phyloP scores from a whole-genome alignment of 805 yeast genomes.

The Suhomyces prunicola region DNA sequence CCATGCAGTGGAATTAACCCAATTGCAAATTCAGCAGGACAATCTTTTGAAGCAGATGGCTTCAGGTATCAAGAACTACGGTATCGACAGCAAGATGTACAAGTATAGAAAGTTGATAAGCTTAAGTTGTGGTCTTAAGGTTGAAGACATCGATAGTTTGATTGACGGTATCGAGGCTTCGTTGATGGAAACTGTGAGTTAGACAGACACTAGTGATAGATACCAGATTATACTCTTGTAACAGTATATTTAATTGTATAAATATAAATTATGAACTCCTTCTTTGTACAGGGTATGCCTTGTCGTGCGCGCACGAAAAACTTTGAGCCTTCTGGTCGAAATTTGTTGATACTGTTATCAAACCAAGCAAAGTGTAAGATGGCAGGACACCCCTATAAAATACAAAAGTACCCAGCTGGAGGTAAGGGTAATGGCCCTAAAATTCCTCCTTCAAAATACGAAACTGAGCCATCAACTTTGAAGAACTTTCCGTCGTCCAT shows the following conservation, averaged over 20 bases:
- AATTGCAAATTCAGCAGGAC: conserved; percentile 51
- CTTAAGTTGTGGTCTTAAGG: conserved; percentile 68
- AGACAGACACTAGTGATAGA: neutral
- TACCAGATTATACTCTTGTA: neutral
- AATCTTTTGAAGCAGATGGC: conserved; percentile 47
- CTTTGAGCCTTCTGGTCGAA: neutral
- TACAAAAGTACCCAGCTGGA: conserved; percentile 5
- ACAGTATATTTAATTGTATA: neutral
- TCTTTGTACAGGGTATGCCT: neutral
- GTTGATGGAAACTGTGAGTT: conserved; percentile 9
- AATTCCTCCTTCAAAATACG: conserved; percentile 15
- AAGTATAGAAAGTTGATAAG: conserved; percentile 79
- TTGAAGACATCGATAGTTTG: conserved; percentile 76
- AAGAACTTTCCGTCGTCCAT: conserved; percentile 33
- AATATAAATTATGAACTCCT: neutral
- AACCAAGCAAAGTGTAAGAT: neutral
- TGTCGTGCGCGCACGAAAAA: neutral
- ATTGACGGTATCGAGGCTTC: conserved; percentile 62
- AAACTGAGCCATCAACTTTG: conserved; percentile 17
- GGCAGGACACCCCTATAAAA: conserved; percentile 5
- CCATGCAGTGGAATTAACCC: conserved; percentile 34
- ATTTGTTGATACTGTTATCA: neutral
- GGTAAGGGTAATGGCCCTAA: neutral
- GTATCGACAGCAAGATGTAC: conserved; percentile 53
- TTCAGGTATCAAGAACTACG: conserved; percentile 40